Evolutionary conservation across 768 basidiomycete species (phyloP), one percentile per base, ranked within the genome.

Genomic region (Russula sp.): DNA sequence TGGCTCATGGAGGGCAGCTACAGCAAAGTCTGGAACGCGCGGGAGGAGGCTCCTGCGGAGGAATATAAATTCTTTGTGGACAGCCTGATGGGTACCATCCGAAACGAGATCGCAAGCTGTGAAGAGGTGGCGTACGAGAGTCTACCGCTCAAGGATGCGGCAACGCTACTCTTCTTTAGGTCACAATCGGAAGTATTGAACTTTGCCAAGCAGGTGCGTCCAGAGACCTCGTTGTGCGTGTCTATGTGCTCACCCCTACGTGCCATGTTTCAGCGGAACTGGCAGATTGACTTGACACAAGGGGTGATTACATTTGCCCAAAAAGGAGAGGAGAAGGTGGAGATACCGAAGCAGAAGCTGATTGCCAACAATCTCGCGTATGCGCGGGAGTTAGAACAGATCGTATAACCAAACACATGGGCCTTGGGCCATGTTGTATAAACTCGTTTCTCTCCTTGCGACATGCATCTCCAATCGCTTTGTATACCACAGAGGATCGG

Each of bases 1-100:
- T 98, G 95, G 91, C 81, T 98, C 48, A 99, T 99, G 96, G 96
- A 98, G 73, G 96, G 96, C 42, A 90, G 89, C 69, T 99, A 98
- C 73, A 93, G 91, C 75, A 96, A 96, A 73, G 96, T 98, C 11
- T 99, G 95, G 91, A 86, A 90, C 69, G 95, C 95, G 41, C 83
- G 94, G 66, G 90, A 90, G 66, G 87, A 93, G 68, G 91, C 94
- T 1, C 93, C 95, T 1, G 84, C 90, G 41, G 91, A 93, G 65
- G 96, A 98, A 71, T 97, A 97, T 78, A 91, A 88, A 67, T 90
- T 90, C 77, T 93, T 98, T 68, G 84, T 97, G 10, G 90, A 95
- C 70, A 90, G 90, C 68, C 77, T 97, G 69, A 92, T 97, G 87
- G 88, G 87, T 16, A 98, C 95, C 4, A 95, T 98, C 68, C 78